Conservation (phyloP, 2,329 filamentous ascomycete genomes). For the Tolypocladium paradoxum region DNA sequence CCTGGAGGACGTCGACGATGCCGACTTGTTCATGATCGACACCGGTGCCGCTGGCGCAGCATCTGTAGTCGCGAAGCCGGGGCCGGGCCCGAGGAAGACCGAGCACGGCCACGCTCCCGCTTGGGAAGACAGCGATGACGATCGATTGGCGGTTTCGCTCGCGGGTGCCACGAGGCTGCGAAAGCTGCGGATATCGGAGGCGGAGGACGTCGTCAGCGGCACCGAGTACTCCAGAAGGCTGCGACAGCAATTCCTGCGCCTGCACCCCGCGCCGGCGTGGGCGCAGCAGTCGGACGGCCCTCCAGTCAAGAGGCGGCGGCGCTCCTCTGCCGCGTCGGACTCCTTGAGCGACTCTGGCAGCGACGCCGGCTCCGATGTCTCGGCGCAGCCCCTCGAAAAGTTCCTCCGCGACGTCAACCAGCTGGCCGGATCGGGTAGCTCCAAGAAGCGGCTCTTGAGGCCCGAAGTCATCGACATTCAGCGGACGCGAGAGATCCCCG, state of each 20-base stretch:
- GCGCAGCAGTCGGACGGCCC: conserved; percentile 39
- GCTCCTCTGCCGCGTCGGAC: conserved; percentile 41
- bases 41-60: conserved; percentile 39
- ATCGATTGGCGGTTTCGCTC: conserved; percentile 73
- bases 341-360: conserved; percentile 43
- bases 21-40: conserved; percentile 79
- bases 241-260: conserved; percentile 60
- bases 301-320: conserved; percentile 38
- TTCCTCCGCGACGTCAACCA: conserved; percentile 66
- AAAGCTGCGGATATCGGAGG: conserved; percentile 71
- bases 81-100: conserved; percentile 10
- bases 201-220: conserved; percentile 78
- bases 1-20: conserved; percentile 58
- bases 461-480: conserved; percentile 88
- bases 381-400: conserved; percentile 65
- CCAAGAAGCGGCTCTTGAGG: conserved; percentile 61
- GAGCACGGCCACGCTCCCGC: conserved; percentile 39
- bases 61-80: conserved; percentile 17
- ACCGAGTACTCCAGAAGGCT: conserved; percentile 75
- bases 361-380: conserved; percentile 48
- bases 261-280: conserved; percentile 53
- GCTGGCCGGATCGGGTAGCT: conserved; percentile 43
- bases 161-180: conserved; percentile 64
- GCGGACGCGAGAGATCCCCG: conserved; percentile 73
- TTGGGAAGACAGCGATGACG: conserved; percentile 96